Conservation (phyloP, 352 stramenopile genomes). For the Globisporangium cylindrosporum region DNA sequence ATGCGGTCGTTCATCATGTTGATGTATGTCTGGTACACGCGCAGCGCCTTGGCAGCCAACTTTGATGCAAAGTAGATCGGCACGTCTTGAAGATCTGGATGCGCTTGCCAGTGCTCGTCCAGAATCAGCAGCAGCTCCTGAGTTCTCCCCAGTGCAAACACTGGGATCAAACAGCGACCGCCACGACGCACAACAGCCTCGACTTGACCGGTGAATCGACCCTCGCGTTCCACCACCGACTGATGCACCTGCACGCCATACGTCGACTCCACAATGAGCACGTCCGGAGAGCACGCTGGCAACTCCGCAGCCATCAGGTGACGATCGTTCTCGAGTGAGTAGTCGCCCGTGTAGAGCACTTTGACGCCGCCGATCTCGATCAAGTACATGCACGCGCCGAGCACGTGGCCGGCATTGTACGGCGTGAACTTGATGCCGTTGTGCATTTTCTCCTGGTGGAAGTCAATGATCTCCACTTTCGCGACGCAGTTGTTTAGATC, state of each 20-base stretch:
- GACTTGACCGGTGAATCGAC: constrained; percentile 95
- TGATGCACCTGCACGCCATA: constrained; percentile 98
- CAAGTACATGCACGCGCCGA: constrained; percentile 99
- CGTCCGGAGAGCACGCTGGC: constrained; percentile 89
- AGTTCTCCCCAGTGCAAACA: constrained; percentile 98
- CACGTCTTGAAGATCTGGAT: constrained; percentile 93
- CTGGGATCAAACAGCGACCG: constrained; percentile 97
- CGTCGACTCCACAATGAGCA: constrained; percentile 99
- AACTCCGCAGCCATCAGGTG: constrained; percentile 95
- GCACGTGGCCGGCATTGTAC: constrained; percentile 98
- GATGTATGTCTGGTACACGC: constrained; percentile 99
- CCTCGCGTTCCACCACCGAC: constrained; percentile 94
- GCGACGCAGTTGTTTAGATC: constrained; percentile 96
- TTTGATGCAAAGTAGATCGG: constrained; percentile 99
- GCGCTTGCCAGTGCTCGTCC: constrained; percentile 98
- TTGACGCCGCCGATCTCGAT: constrained; percentile 98
- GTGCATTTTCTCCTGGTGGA: constrained; percentile 96
- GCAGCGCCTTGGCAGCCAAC: constrained; percentile 92
- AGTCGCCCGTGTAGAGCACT: constrained; percentile 98
- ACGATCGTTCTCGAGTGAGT: constrained; percentile 97
- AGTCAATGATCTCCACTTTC: constrained; percentile 99
- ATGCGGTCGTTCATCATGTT: constrained; percentile 99
- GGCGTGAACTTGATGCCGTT: constrained; percentile 98
- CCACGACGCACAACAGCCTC: constrained; percentile 95
- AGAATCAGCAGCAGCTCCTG: constrained; percentile 99